Percentiles rank a stretch among this genome's conserved stretches.
phyloP scores from a whole-genome alignment of 306 rosid genomes.

The Quercus parvula region DNA sequence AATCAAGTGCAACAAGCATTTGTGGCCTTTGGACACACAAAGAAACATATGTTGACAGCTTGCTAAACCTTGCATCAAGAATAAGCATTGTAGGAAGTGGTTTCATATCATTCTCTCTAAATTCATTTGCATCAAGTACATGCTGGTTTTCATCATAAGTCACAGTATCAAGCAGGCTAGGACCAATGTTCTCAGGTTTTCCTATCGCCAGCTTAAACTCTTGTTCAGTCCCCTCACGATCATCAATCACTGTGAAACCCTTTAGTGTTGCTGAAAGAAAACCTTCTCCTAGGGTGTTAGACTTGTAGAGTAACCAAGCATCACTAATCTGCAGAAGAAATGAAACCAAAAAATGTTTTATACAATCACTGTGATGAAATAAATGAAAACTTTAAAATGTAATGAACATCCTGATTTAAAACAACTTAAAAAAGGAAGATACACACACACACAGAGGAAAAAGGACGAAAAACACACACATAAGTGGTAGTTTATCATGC shows the following conservation, averaged over 20 bases:
- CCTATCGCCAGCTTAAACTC: constrained; percentile 92
- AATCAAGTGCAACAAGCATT: constrained; percentile 90
- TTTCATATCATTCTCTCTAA: constrained; percentile 27
- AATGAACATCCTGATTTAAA: too few species aligned
- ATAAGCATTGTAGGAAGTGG: constrained; percentile 86
- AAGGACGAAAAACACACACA: too few species aligned
- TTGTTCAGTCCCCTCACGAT: constrained; percentile 84
- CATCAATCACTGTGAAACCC: constrained; percentile 82
- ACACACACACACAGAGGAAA: too few species aligned
- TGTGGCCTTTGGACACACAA: constrained; percentile 87
- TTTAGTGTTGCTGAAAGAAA: constrained; percentile 85
- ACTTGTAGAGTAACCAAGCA: constrained; percentile 89
- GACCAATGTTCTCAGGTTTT: constrained; percentile 53
- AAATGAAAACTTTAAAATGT: too few species aligned
- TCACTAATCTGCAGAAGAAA: constrained; percentile 57
- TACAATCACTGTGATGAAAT: not conserved
- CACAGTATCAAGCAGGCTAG: constrained; percentile 29
- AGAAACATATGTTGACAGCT: constrained; percentile 55
- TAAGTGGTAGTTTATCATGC: too few species aligned
- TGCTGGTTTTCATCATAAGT: constrained; percentile 37
- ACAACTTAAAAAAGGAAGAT: too few species aligned
- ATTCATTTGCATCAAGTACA: constrained; percentile 28
- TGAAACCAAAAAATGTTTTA: not conserved
- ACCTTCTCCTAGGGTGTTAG: constrained; percentile 71
- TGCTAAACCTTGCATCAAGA: constrained; percentile 68